Evolutionary conservation across 225 moss, liverwort and hornwort species (phyloP).

Genomic region (Ulota crispa): DNA sequence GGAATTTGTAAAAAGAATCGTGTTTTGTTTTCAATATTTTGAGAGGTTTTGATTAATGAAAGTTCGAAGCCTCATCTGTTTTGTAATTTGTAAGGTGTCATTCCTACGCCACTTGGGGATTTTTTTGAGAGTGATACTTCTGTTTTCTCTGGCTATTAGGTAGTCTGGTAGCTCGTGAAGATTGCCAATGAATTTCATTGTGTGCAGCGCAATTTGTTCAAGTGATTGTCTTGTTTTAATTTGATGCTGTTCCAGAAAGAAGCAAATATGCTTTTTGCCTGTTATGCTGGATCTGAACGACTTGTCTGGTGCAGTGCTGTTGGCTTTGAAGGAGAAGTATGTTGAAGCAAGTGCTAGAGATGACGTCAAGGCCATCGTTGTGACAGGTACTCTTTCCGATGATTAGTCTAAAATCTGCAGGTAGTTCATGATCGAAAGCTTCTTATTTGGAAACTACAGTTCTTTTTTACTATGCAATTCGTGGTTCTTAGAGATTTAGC

Average conservation of each 20-base stretch:
- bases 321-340: conserved; percentile 79
- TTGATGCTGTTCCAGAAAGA: not conserved
- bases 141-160: not conserved
- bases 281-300: conserved; percentile 1
- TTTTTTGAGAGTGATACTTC: not conserved
- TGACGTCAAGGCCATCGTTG: conserved; percentile 93
- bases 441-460: not conserved
- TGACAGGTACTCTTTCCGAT: conserved; percentile 63
- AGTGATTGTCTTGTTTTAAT: not conserved
- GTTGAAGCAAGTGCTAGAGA: conserved; percentile 70
- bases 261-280: not conserved
- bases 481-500: not conserved
- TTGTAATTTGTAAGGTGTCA: not conserved
- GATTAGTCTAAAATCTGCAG: conserved; percentile 8
- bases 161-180: not conserved
- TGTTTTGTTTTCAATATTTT: not conserved
- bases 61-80: not conserved
- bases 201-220: not conserved
- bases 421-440: not conserved
- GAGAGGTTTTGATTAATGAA: conserved; percentile 2
- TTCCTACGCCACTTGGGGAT: not conserved
- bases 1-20: not conserved
- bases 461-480: not conserved
- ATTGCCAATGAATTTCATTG: not conserved
- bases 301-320: conserved; percentile 60